phyloP scores from a whole-genome alignment of 2,329 filamentous ascomycete genomes.

The Penicillium sclerotigenum region DNA sequence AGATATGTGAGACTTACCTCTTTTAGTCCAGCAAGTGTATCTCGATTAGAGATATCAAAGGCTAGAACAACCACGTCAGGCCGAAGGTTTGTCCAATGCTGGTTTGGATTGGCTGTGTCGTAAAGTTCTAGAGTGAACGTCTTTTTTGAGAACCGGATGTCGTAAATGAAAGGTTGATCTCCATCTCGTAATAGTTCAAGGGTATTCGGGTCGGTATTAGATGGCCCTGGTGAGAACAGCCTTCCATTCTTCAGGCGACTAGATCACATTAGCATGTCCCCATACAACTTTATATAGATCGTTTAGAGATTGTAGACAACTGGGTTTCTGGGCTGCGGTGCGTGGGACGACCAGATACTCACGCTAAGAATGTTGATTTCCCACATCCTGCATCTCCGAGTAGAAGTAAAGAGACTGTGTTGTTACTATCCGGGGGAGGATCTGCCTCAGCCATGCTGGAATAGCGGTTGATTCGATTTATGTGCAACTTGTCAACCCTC shows the following conservation, averaged over 20 bases:
- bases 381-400: constrained; percentile 59
- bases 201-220: constrained; percentile 30
- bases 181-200: constrained; percentile 50
- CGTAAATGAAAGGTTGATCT: constrained; percentile 59
- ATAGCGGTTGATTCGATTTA: background rate
- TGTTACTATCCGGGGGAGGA: constrained; percentile 4
- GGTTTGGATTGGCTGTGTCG: constrained; percentile 56
- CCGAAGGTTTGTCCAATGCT: constrained; percentile 52
- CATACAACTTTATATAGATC: background rate
- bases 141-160: constrained; percentile 56
- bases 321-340: too few relatives aligned
- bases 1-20: constrained; percentile 23
- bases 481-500: background rate
- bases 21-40: constrained; percentile 49
- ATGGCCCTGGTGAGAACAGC: constrained; percentile 8
- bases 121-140: constrained; percentile 55
- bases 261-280: background rate
- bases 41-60: constrained; percentile 56
- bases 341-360: constrained; percentile 32
- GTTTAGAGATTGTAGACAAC: background rate
- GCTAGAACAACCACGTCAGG: constrained; percentile 58
- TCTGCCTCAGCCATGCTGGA: constrained; percentile 9
- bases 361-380: constrained; percentile 63
- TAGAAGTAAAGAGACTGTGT: constrained; percentile 48
- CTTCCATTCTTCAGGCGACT: constrained; percentile 23